Evolutionary conservation across 225 moss, liverwort and hornwort species (phyloP).

Genomic region (Takakia lepidozioides): DNA sequence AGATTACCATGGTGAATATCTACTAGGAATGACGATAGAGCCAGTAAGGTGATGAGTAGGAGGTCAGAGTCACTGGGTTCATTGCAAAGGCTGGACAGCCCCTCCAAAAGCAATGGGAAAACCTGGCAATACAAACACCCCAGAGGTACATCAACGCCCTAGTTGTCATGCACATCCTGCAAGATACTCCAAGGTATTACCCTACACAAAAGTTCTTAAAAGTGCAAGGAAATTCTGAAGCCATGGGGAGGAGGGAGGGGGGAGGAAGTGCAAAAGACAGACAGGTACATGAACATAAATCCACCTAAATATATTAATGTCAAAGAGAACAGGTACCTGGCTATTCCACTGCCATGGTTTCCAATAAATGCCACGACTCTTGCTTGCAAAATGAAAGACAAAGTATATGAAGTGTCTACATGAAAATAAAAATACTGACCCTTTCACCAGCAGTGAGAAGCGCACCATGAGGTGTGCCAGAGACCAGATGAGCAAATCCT

Average conservation of each 20-base stretch:
- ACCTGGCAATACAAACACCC: conserved; percentile 30
- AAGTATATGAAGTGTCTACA: background rate
- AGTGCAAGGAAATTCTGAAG: background rate
- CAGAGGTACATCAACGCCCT: background rate
- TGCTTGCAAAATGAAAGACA: background rate
- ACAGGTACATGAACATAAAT: background rate
- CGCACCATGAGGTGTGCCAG: conserved; percentile 52
- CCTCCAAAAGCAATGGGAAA: conserved; percentile 57
- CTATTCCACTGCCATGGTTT: too few relatives aligned
- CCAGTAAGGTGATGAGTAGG: conserved; percentile 47
- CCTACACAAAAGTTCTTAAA: background rate
- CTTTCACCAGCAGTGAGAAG: conserved; percentile 52
- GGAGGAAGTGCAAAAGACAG: too few relatives aligned
- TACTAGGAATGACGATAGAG: conserved; percentile 62
- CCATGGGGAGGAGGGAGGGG: too few relatives aligned
- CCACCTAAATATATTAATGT: background rate
- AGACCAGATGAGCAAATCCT: conserved; percentile 56
- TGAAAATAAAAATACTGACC: conserved; percentile 25
- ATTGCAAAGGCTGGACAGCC: conserved; percentile 40
- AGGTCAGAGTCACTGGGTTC: conserved; percentile 43
- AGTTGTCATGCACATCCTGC: background rate
- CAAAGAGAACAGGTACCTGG: background rate
- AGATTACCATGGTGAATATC: conserved; percentile 47
- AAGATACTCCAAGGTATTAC: background rate
- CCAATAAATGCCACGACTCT: background rate